Evolutionary conservation across 208 protist genomes (phyloP), one percentile per base, ranked within the genome.

Genomic region (Crithidia brevicula): DNA sequence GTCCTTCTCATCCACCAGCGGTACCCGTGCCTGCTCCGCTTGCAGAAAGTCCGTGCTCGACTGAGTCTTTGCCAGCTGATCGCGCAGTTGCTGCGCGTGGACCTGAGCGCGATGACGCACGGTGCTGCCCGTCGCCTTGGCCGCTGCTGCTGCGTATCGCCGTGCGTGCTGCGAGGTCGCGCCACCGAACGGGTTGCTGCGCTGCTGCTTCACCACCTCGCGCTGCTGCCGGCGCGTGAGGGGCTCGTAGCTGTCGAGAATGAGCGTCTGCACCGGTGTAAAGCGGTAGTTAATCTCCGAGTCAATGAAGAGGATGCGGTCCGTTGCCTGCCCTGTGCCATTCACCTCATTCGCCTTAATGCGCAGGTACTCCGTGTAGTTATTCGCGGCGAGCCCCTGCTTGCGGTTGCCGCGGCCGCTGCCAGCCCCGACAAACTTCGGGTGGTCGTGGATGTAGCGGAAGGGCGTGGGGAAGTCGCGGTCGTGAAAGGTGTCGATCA

Each of bases 221-320:
- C 84, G 74, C 34, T 67, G 38, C 74, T 89, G 81, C 27, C 84
- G 77, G 13, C 58, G 67, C 9, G 77, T 81, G 8, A 79, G 53
- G 27, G 80, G 83, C 51, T 86, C 64, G 76, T 85, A 95, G 16
- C 40, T 59, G 73, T 95, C 87, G 51, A 93, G 38, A 25, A 95
- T 74, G 18, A 95, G 59, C 28, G 81, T 91, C 63, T 93, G 87
- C 33, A 74, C 67, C 4, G 87, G 81, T 0, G 69, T 74, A 65
- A 82, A 93, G 31, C 90, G 87, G 47, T 91, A 92, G 72, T 92
- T 93, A 18, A 95, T 77, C 72, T 95, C 87, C 6, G 81, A 66
- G 59, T 95, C 90, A n/a, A 95, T 65, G 54, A 93, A 92, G 13
- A 95, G 62, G n/a, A 95, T 79, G 31, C 87, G 86, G 11, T 42